Evolutionary conservation across 129 eudicot species (phyloP), one percentile per base, ranked within the genome.

Genomic region (Apium graveolens): DNA sequence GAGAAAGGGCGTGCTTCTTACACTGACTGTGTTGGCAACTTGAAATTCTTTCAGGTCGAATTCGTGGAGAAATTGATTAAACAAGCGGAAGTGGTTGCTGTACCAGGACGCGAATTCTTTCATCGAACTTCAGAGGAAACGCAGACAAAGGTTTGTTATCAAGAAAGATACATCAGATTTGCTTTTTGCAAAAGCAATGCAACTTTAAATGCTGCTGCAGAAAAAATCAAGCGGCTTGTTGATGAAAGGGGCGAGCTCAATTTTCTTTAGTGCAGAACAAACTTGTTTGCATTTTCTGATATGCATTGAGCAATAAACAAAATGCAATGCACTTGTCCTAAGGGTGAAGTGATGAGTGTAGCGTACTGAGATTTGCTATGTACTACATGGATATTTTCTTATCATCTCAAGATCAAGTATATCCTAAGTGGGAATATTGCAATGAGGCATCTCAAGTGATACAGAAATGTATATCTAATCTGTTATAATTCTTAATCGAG

Each of bases 1-100:
- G 75, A 71, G 3, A 12, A 1, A 4, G 38, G 29, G 21, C n/a
- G 31, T 71, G 49, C 18, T 73, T 26, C 37, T 73, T 43, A n/a
- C 34, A 8, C 2, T 27, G 20, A 8, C 2, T 27, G 20, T 72
- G 44, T 43, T 73, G 31, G n/a, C 49, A 27, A 44, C 38, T 74
- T 43, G 20, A 26, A 13, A 74, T 74, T 32, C 43, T 43, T 86
- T 49, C 85, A 95, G 98, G 82, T 91, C 31, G 88, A 95, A 51
- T 92, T 90, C 82, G 96, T 95, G 38, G 97, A 96, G 90, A 90
- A 92, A 68, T 68, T 92, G 70, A 96, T 96, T 45, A 90, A 87
- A 83, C 90, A 92, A 86, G 99, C 97, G 13, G 97, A 92, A 45
- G 97, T 96, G 46, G 97, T 92, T 31, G 99, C 97, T 49, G 99